A percentile compares a stretch with the other conserved stretches of the same genome.
phyloP scores from a whole-genome alignment of 352 stramenopile genomes.

The Thalassiosira allenii region DNA sequence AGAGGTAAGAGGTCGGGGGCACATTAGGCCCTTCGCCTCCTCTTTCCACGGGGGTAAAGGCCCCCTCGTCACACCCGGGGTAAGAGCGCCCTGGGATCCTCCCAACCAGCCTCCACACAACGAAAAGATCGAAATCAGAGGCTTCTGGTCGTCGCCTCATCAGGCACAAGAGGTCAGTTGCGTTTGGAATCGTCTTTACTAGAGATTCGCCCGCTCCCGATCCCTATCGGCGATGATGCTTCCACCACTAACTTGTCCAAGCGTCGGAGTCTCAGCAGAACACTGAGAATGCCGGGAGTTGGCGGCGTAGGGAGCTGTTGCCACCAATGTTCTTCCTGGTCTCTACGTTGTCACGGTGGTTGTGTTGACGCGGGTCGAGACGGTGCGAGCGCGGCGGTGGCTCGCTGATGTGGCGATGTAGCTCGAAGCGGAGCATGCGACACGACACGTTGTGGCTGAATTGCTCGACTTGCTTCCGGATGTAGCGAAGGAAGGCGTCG shows the following conservation, averaged over 20 bases:
- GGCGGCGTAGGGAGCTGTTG: neutral
- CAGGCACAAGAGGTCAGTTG: neutral
- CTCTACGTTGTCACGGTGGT: slow-evolving; percentile 9
- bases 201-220: neutral
- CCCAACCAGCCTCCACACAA: neutral
- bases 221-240: slow-evolving; percentile 10
- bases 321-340: slow-evolving; percentile 14
- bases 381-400: neutral
- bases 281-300: neutral
- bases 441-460: slow-evolving; percentile 11
- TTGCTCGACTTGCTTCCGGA: slow-evolving; percentile 15
- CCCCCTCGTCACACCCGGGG: no score
- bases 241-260: slow-evolving; percentile 2
- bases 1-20: no score
- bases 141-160: neutral
- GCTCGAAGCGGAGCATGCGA: neutral
- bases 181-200: neutral
- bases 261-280: neutral
- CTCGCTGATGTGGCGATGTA: neutral
- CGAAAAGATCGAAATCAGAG: neutral
- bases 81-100: no score
- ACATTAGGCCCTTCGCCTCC: no score
- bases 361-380: neutral
- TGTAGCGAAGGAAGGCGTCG: slow-evolving; percentile 28
- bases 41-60: no score